Evolutionary conservation across 495 filamentous ascomycete genomes (phyloP).

Genomic region (Sabuloglossum arenarium): DNA sequence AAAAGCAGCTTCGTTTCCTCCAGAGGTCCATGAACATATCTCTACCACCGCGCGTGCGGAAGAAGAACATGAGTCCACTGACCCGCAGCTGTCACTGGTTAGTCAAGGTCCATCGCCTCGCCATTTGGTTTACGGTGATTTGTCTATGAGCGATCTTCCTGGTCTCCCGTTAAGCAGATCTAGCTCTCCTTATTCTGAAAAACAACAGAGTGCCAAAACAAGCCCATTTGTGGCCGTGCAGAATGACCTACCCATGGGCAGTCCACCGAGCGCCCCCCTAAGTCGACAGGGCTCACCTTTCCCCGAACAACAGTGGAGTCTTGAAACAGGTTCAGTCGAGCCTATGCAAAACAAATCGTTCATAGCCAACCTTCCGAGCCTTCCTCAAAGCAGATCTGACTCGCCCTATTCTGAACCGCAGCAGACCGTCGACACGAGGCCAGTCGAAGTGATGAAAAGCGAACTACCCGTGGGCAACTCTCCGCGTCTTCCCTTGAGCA

Average conservation of each 20-base stretch:
- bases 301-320: too few species aligned
- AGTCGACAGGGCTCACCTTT: background rate
- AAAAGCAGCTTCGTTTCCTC: slow-evolving; percentile 1
- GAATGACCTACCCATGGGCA: background rate
- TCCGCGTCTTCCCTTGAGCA: background rate
- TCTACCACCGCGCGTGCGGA: background rate
- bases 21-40: background rate
- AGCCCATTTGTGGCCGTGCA: background rate
- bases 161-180: background rate
- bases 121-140: background rate
- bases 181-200: background rate
- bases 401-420: background rate
- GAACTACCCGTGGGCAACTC: background rate
- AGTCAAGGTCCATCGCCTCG: background rate
- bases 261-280: background rate
- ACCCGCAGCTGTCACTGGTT: background rate
- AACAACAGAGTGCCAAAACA: background rate
- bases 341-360: too few species aligned
- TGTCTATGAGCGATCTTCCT: background rate
- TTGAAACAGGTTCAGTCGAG: too few species aligned
- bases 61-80: background rate
- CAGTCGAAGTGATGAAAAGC: background rate
- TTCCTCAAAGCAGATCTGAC: too few species aligned
- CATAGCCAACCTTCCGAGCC: too few species aligned
- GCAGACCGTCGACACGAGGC: background rate